Evolutionary conservation across 1,284 basidiomycete genomes (phyloP).

Genomic region (Melampsora larici-populina): DNA sequence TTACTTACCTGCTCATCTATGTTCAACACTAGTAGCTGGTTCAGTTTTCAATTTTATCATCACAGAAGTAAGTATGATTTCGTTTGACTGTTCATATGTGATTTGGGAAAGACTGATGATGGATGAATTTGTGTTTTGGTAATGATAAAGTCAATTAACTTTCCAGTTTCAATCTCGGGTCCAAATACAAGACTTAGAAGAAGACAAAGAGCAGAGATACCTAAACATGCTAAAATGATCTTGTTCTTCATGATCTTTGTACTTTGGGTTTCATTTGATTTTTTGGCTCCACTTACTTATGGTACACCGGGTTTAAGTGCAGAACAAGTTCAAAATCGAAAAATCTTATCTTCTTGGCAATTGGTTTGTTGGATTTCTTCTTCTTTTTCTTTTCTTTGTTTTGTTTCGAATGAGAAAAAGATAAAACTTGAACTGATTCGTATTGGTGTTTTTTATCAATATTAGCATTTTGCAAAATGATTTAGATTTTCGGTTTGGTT

Average conservation of each 20-base stretch:
- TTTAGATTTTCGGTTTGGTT: neutral
- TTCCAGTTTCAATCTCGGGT: constrained; percentile 72
- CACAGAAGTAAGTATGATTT: constrained; percentile 61
- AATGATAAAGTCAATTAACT: constrained; percentile 82
- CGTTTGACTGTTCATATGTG: neutral
- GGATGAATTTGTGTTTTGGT: too few relatives aligned
- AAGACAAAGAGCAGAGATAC: constrained; percentile 67
- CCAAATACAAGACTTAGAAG: constrained; percentile 63
- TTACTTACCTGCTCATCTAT: constrained; percentile 79
- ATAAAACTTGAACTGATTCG: too few relatives aligned
- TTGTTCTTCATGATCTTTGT: constrained; percentile 60
- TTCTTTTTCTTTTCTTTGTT: neutral
- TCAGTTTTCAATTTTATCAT: constrained; percentile 86
- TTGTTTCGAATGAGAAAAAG: too few relatives aligned
- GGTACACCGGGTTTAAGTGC: constrained; percentile 67
- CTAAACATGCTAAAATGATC: constrained; percentile 54
- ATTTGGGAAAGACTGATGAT: neutral
- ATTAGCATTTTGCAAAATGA: constrained; percentile 19
- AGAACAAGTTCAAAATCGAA: constrained; percentile 48
- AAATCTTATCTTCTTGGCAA: constrained; percentile 50
- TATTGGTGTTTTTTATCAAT: too few relatives aligned
- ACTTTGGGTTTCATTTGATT: constrained; percentile 69
- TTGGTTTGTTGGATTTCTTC: constrained; percentile 39
- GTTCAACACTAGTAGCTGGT: constrained; percentile 85
- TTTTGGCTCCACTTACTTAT: constrained; percentile 81